Evolutionary conservation across 345 rosid species (phyloP).

Genomic region (Populus ilicifolia): DNA sequence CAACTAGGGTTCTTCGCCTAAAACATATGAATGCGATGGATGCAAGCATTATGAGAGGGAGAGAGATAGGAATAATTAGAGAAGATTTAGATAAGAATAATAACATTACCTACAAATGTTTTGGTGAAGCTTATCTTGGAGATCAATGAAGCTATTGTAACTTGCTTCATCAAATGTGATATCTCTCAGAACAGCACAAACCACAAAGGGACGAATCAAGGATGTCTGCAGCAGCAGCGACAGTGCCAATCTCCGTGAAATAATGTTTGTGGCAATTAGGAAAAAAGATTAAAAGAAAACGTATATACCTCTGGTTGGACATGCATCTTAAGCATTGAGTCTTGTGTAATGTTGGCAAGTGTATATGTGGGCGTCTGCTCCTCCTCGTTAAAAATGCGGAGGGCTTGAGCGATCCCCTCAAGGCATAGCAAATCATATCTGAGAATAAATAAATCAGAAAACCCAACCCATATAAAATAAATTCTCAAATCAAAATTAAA

Average conservation of each 20-base stretch:
- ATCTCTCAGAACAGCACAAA: slow-evolving; percentile 88
- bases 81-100: not conserved
- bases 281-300: not conserved
- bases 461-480: too few species aligned
- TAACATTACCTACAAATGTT: slow-evolving; percentile 75
- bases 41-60: not conserved
- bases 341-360: slow-evolving; percentile 42
- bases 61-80: not conserved
- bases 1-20: slow-evolving; percentile 82
- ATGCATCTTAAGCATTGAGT: slow-evolving; percentile 57
- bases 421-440: slow-evolving; percentile 95
- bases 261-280: too few species aligned
- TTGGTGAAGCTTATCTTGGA: slow-evolving; percentile 95
- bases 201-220: slow-evolving; percentile 58
- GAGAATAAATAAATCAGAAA: slow-evolving; percentile 7
- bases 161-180: slow-evolving; percentile 76
- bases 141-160: slow-evolving; percentile 91
- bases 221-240: slow-evolving; percentile 48
- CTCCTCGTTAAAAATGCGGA: slow-evolving; percentile 65
- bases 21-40: slow-evolving; percentile 5
- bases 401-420: slow-evolving; percentile 96
- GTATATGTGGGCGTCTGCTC: slow-evolving; percentile 53
- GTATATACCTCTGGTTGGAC: slow-evolving; percentile 61
- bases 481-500: too few species aligned
- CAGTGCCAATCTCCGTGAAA: not conserved